Evolutionary conservation across 1,139 yeast species (phyloP), one percentile per base, ranked within the genome.

Genomic region (Pichia sp.): DNA sequence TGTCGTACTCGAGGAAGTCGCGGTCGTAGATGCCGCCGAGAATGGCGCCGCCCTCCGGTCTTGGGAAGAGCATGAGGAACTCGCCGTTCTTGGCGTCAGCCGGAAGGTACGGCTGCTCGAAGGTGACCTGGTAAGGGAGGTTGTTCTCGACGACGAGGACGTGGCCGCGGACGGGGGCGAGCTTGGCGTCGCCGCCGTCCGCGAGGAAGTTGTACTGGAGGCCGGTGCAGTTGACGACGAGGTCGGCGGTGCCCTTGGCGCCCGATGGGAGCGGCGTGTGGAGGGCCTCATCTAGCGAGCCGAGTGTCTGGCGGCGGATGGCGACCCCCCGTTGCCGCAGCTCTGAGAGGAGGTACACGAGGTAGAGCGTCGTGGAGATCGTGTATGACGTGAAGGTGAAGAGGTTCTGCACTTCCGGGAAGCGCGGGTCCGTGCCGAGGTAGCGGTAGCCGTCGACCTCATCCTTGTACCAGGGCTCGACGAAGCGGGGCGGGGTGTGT

Each of bases 11-110:
- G 2, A 58, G 50, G 40, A 69, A 68, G 45, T 71, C 63, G 1
- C 59, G 61, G 32, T 68, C 64, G 59, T 77, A 76, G 52, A 79
- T 74, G 1, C 82, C 83, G 3, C 83, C 83, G 23, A 79, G 67
- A 23, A 78, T 71, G 7, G 76, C 66, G 2, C 82, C 82, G 6
- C 83, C 82, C 61, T 79, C 83, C 53, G 73, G 73, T 45, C 82
- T 67, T 8, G 84, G 82, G 71, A 79, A 75, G 11, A 75, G 62
- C 67, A 78, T 78, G 32, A 79, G 64, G 62, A 71, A 66, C 59
- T 79, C 82, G 48, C 75, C 67, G 0, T 70, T 67, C 26, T 57
- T 54, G 8, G 42, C 56, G 34, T 45, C 56, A 29, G 62, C 62
- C 1, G 64, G 71, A 4, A 75, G 71, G 49, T 72, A 69, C 1